Conservation (phyloP, 345 rosid genomes). For the Salix brachista region DNA sequence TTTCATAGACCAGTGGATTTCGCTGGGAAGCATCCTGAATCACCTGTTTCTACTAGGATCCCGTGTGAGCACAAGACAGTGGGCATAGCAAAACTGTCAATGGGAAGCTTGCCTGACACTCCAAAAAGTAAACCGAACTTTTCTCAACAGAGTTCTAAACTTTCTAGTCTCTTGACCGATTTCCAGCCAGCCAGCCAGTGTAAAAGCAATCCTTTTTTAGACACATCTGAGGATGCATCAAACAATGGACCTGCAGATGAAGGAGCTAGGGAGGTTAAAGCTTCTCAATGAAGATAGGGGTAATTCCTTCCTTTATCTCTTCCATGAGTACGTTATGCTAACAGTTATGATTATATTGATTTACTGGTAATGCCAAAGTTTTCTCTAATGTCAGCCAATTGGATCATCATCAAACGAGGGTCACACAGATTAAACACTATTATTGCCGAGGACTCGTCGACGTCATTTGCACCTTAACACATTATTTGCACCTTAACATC, state of each 20-base stretch:
- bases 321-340: constrained; percentile 11
- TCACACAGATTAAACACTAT: neutral
- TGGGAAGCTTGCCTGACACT: constrained; percentile 30
- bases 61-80: constrained; percentile 33
- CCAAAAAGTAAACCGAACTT: constrained; percentile 25
- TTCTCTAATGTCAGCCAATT: constrained; percentile 33
- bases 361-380: constrained; percentile 29
- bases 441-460: neutral
- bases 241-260: constrained; percentile 39
- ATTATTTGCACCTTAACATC: no score
- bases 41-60: constrained; percentile 48
- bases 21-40: constrained; percentile 44
- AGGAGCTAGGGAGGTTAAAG: constrained; percentile 29
- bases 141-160: constrained; percentile 34
- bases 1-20: constrained; percentile 64
- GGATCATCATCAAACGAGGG: constrained; percentile 11
- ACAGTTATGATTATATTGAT: constrained; percentile 12
- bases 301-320: constrained; percentile 35
- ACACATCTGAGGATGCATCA: constrained; percentile 33
- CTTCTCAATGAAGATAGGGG: constrained; percentile 35
- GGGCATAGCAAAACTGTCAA: constrained; percentile 18
- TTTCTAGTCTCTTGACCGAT: constrained; percentile 19
- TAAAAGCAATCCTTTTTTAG: constrained; percentile 15
- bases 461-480: neutral
- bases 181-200: constrained; percentile 14